A percentile compares a stretch with the other conserved stretches of the same genome.
phyloP scores from a whole-genome alignment of 169 alveolate genomes.

The Plasmodium sp. region DNA sequence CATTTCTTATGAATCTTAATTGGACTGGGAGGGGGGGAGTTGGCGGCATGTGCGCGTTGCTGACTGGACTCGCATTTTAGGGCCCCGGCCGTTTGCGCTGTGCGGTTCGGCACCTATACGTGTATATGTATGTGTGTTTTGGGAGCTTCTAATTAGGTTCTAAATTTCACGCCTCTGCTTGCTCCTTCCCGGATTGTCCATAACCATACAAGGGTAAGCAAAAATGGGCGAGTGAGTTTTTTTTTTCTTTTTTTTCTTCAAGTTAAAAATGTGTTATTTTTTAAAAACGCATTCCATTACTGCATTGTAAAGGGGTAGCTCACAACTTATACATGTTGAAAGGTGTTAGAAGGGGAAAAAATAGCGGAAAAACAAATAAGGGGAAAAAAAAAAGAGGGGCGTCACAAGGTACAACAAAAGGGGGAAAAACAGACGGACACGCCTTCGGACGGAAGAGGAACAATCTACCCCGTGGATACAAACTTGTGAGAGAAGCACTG shows the following conservation, averaged over 20 bases:
- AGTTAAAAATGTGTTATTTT: constrained; percentile 4
- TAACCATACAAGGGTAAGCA: neutral
- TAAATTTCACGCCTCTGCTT: neutral
- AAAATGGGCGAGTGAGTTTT: neutral
- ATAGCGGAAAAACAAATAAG: neutral
- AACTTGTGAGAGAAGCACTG: neutral
- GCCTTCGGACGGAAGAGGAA: neutral
- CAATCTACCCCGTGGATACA: neutral
- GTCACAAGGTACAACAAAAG: neutral
- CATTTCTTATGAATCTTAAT: constrained; percentile 43
- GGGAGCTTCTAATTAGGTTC: neutral
- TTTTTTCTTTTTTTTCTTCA: neutral
- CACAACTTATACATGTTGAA: neutral
- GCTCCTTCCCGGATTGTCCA: neutral
- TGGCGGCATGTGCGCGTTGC: neutral
- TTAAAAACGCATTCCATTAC: constrained; percentile 8
- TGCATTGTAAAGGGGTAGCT: neutral
- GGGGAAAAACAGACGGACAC: neutral
- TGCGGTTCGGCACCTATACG: neutral
- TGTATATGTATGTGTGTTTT: neutral
- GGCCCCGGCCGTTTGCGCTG: neutral
- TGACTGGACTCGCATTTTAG: neutral
- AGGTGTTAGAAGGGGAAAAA: neutral
- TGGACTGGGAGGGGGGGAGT: neutral
- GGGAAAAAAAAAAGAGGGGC: neutral